Evolutionary conservation across 2,329 filamentous ascomycete genomes (phyloP).

Genomic region (Aspergillus costaricaensis): DNA sequence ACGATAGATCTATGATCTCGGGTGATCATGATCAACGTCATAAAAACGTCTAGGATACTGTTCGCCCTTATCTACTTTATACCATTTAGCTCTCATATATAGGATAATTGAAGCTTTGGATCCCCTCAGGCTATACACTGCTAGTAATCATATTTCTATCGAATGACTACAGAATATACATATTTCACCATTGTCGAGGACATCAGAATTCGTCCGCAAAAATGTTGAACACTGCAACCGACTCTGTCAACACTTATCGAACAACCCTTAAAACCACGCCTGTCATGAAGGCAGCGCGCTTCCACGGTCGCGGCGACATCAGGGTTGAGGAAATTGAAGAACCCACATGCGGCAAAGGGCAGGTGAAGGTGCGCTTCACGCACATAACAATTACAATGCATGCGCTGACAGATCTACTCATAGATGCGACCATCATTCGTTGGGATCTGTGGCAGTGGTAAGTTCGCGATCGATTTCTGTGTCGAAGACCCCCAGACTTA

Average conservation of each 20-base stretch:
- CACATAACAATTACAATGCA: too few species aligned
- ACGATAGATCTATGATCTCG: neutral
- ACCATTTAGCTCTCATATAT: too few species aligned
- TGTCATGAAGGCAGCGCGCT: slow-evolving; percentile 40
- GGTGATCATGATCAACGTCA: neutral
- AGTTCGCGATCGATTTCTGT: neutral
- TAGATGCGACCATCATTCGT: slow-evolving; percentile 36
- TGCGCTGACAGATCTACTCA: neutral
- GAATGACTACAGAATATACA: neutral
- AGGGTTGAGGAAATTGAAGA: slow-evolving; percentile 39
- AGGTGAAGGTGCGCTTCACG: slow-evolving; percentile 46
- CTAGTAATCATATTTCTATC: neutral
- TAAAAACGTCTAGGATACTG: neutral
- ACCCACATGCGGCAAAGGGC: slow-evolving; percentile 49
- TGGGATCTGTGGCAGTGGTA: slow-evolving; percentile 39
- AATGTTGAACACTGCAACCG: slow-evolving; percentile 2
- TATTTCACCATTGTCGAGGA: neutral
- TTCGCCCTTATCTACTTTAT: neutral
- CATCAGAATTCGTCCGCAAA: neutral
- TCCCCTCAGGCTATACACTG: too few species aligned
- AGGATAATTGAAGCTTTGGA: too few species aligned
- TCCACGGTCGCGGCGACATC: slow-evolving; percentile 39
- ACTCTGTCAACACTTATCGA: neutral
- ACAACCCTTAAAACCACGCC: slow-evolving; percentile 3
- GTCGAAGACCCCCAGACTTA: neutral